Evolutionary conservation across 129 eudicot genomes (phyloP).

Genomic region (Ambrosia artemisiifolia): DNA sequence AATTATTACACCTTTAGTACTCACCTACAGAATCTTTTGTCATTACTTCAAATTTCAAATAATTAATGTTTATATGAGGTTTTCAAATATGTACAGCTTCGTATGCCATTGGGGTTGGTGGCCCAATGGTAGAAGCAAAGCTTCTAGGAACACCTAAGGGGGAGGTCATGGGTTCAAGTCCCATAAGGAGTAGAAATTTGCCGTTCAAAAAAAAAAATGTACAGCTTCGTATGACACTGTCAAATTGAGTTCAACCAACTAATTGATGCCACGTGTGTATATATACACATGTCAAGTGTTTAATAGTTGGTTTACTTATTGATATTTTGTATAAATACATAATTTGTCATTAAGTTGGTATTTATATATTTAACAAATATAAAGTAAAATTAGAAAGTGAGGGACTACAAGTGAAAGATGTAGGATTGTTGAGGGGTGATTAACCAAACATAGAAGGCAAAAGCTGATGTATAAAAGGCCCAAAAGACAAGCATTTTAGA

Average conservation of each 20-base stretch:
- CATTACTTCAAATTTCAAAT: background rate
- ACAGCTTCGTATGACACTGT: background rate
- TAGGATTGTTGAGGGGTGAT: constrained; percentile 16
- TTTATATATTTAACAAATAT: background rate
- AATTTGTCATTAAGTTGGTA: background rate
- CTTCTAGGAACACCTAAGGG: no score
- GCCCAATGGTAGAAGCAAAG: no score
- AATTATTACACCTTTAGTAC: background rate
- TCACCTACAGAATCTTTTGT: constrained; percentile 1
- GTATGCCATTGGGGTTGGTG: no score
- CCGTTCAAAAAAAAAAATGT: no score
- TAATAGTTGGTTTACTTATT: background rate
- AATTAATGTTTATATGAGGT: background rate
- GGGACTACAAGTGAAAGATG: constrained; percentile 9
- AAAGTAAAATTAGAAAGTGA: background rate
- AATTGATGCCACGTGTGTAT: background rate
- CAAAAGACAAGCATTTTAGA: constrained; percentile 32
- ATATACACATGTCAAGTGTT: background rate
- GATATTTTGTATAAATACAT: background rate
- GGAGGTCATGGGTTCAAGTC: no score
- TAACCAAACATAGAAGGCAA: constrained; percentile 5
- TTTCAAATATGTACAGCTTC: constrained; percentile 5
- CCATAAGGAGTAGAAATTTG: no score
- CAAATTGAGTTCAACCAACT: background rate
- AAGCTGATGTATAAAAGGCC: constrained; percentile 36